A percentile compares a stretch with the other conserved stretches of the same genome.
phyloP scores from a whole-genome alignment of 352 stramenopile species.

The Pythium vanterpoolii region DNA sequence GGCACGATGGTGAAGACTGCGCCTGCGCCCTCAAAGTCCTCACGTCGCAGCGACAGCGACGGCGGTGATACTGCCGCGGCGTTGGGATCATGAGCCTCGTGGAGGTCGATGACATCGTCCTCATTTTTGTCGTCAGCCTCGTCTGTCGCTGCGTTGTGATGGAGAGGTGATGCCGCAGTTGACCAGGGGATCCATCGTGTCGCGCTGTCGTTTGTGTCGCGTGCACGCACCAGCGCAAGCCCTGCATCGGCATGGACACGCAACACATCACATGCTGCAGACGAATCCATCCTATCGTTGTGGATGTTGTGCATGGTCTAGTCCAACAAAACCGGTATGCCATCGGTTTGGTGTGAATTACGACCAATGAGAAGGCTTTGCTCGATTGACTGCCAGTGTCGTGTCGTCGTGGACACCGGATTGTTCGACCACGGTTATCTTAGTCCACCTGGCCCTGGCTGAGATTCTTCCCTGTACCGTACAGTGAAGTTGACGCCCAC shows the following conservation, averaged over 20 bases:
- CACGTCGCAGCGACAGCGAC: constrained; percentile 14
- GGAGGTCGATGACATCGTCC: too few species aligned
- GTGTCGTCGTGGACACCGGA: neutral
- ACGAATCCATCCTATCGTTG: neutral
- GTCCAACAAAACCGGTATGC: neutral
- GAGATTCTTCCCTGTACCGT: neutral
- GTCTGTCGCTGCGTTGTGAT: neutral
- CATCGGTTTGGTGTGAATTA: neutral
- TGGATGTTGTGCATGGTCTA: neutral
- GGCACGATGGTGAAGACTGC: constrained; percentile 26
- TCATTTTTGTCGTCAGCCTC: neutral
- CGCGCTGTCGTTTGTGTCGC: neutral
- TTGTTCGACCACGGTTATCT: neutral
- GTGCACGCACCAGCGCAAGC: constrained; percentile 25
- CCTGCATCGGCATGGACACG: constrained; percentile 29
- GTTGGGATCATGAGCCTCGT: too few species aligned
- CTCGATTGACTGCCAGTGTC: neutral
- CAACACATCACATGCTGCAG: constrained; percentile 20
- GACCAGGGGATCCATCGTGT: constrained; percentile 32
- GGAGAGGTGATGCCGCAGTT: neutral
- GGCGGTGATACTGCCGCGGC: neutral
- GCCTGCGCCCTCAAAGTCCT: constrained; percentile 1
- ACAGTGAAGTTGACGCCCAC: neutral
- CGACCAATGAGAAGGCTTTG: neutral
- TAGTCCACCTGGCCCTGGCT: neutral